phyloP scores from a whole-genome alignment of 345 rosid species.

The Salix udensis region DNA sequence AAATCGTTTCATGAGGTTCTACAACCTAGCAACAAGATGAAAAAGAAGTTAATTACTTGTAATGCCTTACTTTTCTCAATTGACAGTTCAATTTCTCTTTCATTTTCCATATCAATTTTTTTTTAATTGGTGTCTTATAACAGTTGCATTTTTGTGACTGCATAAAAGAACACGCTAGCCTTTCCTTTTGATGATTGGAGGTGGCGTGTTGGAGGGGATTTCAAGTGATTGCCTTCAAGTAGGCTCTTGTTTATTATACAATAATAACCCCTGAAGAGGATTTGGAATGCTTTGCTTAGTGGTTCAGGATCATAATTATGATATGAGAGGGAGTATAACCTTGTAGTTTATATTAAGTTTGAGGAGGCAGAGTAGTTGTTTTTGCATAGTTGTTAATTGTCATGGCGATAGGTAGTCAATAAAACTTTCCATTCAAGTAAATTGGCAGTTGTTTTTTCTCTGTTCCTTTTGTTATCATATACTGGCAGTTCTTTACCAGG shows the following conservation, averaged over 20 bases:
- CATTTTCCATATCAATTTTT: background rate
- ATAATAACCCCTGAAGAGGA: too few relatives aligned
- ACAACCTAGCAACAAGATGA: background rate
- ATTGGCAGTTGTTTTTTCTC: too few relatives aligned
- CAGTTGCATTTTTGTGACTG: background rate
- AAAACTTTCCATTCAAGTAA: too few relatives aligned
- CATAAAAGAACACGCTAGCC: too few relatives aligned
- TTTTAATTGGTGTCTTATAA: background rate
- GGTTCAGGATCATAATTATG: background rate
- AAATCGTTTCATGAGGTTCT: background rate
- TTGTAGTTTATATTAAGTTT: background rate
- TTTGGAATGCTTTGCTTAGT: too few relatives aligned
- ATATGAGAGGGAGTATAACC: background rate
- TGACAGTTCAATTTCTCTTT: background rate
- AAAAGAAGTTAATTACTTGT: background rate
- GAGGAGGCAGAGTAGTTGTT: background rate
- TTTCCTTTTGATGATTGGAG: too few relatives aligned
- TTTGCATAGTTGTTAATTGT: background rate
- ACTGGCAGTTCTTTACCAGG: background rate
- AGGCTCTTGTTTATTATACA: too few relatives aligned
- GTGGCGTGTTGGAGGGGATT: too few relatives aligned
- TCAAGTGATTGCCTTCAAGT: too few relatives aligned
- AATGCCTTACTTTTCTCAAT: background rate
- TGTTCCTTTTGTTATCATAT: background rate
- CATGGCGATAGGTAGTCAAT: too few relatives aligned